A percentile compares a stretch with the other conserved stretches of the same genome.
Conservation (phyloP, 345 rosid genomes). For the Noccaea caerulescens region DNA sequence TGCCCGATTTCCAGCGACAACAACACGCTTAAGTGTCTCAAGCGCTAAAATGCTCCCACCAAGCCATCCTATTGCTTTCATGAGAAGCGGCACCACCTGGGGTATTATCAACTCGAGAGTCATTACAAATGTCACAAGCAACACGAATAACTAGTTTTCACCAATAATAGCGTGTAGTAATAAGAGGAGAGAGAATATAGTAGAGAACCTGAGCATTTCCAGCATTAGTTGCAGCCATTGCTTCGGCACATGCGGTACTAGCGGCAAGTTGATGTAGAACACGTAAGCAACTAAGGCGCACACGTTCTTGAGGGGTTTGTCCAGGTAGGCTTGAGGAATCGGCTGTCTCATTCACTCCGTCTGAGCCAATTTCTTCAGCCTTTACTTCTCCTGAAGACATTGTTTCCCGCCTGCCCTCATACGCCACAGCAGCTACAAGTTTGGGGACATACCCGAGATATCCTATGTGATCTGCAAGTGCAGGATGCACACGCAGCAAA, state of each 20-base stretch:
- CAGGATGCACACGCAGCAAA: slow-evolving; percentile 95
- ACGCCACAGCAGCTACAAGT: slow-evolving; percentile 97
- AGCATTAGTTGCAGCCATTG: slow-evolving; percentile 98
- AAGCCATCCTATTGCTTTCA: slow-evolving; percentile 99
- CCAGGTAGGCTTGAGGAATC: slow-evolving; percentile 60
- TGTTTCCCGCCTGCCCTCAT: slow-evolving; percentile 88
- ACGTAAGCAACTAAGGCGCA: slow-evolving; percentile 97
- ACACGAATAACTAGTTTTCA: slow-evolving; percentile 5
- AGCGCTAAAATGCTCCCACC: slow-evolving; percentile 99
- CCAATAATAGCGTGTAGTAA: not conserved
- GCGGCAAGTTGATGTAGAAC: slow-evolving; percentile 98
- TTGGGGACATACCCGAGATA: slow-evolving; percentile 98
- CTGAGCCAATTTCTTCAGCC: slow-evolving; percentile 54
- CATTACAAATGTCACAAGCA: slow-evolving; percentile 27
- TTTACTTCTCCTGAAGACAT: slow-evolving; percentile 77
- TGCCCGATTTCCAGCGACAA: slow-evolving; percentile 96
- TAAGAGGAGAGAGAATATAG: slow-evolving; percentile 20
- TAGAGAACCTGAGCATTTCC: slow-evolving; percentile 81
- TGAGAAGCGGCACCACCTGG: slow-evolving; percentile 97
- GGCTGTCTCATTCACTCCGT: slow-evolving; percentile 52
- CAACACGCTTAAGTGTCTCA: slow-evolving; percentile 94
- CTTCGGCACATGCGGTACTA: slow-evolving; percentile 96
- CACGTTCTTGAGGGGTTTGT: slow-evolving; percentile 95
- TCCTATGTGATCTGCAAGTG: slow-evolving; percentile 96
- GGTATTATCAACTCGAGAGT: slow-evolving; percentile 33